Evolutionary conservation across 805 yeast species (phyloP), one percentile per base, ranked within the genome.

Genomic region (Yarrowia sp.): DNA sequence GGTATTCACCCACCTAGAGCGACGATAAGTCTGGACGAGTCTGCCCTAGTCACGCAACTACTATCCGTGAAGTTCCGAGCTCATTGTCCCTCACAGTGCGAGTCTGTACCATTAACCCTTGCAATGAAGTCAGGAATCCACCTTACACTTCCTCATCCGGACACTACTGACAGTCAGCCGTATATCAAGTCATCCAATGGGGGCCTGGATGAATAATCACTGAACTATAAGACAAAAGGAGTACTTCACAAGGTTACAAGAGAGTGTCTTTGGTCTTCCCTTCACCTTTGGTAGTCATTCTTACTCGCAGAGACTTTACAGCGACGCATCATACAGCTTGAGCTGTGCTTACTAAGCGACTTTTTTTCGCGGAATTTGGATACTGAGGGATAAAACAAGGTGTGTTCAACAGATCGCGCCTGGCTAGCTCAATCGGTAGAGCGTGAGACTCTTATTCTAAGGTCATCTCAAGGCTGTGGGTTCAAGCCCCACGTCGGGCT

Each of bases 401-500:
- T 8, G 3, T 12, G 19, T 58, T 46, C 32, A 59, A 59, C 3
- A 59, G 45, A 9, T 26, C 32, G 16, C 19, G 65, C 65, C 65
- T 59, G 65, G 65, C 65, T 59, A 59, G 65, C 65, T 59, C 65
- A 59, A 59, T 59, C 65, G 65, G 65, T 59, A 59, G 65, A 59
- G 65, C 65, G 65, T 59, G 65, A 59, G 65, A 59, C 65, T 59
- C 65, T 59, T 59, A 59, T 38, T 35, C 32, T 16, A 43, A 26
- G 38, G 65, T 16, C 22, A 59, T 59, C 65, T 59, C 65, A 59
- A 59, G 65, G 65, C 65, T 59, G 65, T 59, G 65, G 65, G 65
- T 59, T 59, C 65, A 59, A 59, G 65, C 65, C 65, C 65, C 65
- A 59, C 65, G 65, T 59, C 65, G 65, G 65, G 65, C 65, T 59